These are phyloP conservation scores for Beauveria scarabaeidicola DNA, from an alignment of 2,329 filamentous ascomycete species.

Conservation along the genomic window DNA sequence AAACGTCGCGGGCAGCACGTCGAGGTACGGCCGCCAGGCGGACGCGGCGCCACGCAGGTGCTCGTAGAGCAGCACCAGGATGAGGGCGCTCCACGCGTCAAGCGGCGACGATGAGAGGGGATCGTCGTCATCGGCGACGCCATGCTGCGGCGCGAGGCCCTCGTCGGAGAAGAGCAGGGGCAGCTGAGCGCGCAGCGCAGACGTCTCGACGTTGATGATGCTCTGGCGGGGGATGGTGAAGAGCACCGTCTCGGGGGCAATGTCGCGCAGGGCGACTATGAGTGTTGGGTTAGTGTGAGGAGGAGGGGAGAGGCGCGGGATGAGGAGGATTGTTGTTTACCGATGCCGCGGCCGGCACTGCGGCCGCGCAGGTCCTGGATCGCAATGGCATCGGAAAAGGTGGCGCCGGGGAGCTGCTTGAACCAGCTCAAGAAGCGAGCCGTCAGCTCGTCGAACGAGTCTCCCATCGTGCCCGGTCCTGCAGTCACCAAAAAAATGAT, in stretches of 20 bases:
- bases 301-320: neutral
- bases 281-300: neutral
- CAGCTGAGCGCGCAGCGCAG: conserved; percentile 51
- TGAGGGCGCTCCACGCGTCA: conserved; percentile 51
- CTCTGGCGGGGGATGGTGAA: conserved; percentile 68
- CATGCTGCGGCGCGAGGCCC: conserved; percentile 22
- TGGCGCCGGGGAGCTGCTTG: conserved; percentile 39
- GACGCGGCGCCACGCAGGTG: conserved; percentile 50
- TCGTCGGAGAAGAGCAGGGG: conserved; percentile 42
- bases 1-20: conserved; percentile 62
- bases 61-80: conserved; percentile 77
- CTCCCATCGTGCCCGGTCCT: conserved; percentile 19
- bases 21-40: conserved; percentile 69
- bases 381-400: conserved; percentile 43
- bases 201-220: conserved; percentile 67
- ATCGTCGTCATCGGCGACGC: conserved; percentile 29
- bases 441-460: conserved; percentile 38
- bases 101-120: conserved; percentile 27
- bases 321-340: conserved; percentile 26
- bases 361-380: conserved; percentile 43
- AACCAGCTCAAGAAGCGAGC: conserved; percentile 47
- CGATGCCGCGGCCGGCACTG: conserved; percentile 46
- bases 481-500: neutral
- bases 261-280: conserved; percentile 61
- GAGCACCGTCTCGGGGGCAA: conserved; percentile 65